Evolutionary conservation across 768 basidiomycete species (phyloP).

Genomic region (Mycena leptocephala): DNA sequence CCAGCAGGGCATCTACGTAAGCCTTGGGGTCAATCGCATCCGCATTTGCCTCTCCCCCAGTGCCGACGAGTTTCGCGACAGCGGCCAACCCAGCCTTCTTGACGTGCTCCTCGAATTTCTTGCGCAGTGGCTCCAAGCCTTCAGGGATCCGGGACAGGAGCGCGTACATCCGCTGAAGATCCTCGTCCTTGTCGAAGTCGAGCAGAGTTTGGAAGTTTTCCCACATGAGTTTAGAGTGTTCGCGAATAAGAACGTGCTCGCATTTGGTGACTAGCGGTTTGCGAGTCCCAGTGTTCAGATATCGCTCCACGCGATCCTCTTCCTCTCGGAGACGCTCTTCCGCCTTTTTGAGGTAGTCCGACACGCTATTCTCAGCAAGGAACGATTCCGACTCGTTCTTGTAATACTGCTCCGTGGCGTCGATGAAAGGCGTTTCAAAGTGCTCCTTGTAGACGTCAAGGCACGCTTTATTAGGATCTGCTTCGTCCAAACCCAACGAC

Average conservation of each 20-base stretch:
- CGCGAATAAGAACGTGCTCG: constrained; percentile 93
- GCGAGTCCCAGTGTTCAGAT: constrained; percentile 91
- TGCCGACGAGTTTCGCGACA: constrained; percentile 82
- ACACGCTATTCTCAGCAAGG: constrained; percentile 89
- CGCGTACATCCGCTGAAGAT: constrained; percentile 95
- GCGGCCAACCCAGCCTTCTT: constrained; percentile 90
- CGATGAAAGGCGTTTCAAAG: constrained; percentile 92
- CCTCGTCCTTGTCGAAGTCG: constrained; percentile 95
- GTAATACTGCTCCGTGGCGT: constrained; percentile 93
- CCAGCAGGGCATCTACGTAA: constrained; percentile 93
- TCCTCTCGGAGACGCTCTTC: constrained; percentile 95
- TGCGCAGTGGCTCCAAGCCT: constrained; percentile 91
- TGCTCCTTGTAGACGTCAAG: constrained; percentile 95
- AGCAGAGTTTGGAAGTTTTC: constrained; percentile 93
- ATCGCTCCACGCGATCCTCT: constrained; percentile 95
- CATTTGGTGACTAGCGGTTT: constrained; percentile 87
- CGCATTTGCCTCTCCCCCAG: constrained; percentile 60
- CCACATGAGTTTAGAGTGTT: constrained; percentile 90
- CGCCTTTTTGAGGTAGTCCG: constrained; percentile 96
- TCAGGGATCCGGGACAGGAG: constrained; percentile 92
- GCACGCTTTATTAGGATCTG: constrained; percentile 92
- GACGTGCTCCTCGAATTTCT: constrained; percentile 96
- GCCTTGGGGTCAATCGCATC: constrained; percentile 91
- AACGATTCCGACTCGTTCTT: constrained; percentile 93
- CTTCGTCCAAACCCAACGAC: constrained; percentile 94